Conservation (phyloP, 108 stramenopile species). For the Nitzschia palea region DNA sequence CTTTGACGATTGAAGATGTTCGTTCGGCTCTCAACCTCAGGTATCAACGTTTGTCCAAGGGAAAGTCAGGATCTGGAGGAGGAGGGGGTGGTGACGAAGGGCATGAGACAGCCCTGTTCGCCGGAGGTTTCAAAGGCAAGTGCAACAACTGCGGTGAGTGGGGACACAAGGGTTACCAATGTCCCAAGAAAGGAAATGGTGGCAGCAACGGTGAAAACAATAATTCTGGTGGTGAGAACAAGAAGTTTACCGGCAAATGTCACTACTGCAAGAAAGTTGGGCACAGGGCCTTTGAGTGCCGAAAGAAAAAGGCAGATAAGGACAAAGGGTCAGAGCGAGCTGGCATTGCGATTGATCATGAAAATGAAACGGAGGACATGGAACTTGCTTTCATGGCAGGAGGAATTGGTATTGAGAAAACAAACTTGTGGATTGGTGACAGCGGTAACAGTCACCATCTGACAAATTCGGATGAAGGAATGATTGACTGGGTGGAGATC, state of each 20-base stretch:
- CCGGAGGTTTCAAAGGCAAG: not conserved
- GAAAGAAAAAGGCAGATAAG: constrained; percentile 1
- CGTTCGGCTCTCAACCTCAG: not conserved
- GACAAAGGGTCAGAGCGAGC: not conserved
- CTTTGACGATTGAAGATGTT: constrained; percentile 1
- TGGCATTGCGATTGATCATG: not conserved
- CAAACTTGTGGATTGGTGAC: constrained; percentile 2
- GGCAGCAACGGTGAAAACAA: not conserved
- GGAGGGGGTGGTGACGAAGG: not conserved
- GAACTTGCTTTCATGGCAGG: not conserved
- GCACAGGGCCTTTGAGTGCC: constrained; percentile 13
- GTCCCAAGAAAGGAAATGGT: not conserved
- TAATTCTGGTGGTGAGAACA: not conserved
- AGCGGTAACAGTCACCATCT: not conserved
- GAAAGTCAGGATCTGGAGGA: not conserved
- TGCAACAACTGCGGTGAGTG: not conserved
- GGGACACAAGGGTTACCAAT: not conserved
- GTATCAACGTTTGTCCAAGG: not conserved
- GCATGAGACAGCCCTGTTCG: not conserved
- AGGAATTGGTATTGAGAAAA: not conserved
- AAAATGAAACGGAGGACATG: not conserved
- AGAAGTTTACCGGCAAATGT: constrained; percentile 9
- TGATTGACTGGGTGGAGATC: not conserved
- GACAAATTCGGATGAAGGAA: not conserved
- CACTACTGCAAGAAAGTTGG: constrained; percentile 14